Base-by-base conservation (phyloP, 169 alveolate genomes). In the Eimeria brunetti region DNA sequence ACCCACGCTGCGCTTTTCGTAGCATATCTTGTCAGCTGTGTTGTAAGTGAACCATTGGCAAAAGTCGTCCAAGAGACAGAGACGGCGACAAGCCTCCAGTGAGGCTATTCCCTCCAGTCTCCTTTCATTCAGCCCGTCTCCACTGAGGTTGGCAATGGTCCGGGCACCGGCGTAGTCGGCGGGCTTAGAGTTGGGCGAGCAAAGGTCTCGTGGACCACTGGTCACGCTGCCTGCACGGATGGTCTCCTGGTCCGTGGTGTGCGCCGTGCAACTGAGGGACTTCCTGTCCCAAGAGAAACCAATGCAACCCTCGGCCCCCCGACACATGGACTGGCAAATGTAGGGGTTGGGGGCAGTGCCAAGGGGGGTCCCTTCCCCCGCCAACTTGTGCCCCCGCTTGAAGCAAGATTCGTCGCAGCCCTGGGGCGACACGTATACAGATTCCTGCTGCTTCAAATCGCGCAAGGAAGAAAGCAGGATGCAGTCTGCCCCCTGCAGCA, bases 291-390 rank as follows among this genome's bases (percentile, higher is more conserved):
- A 83, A 12, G 90, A 41, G 51, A 83, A 83, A 4, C 67, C 90
- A 18, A 38, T 18, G 76, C 90, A 83, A 30, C 56, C 60, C 18
- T 12, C 5, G 6, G 33, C 53, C 18, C 30, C 90, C 56, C 30
- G 53, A 30, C 90, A 83, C 90, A 83, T 83, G 9, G 90, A 33
- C 53, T 83, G 90, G 76, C 90, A 83, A 8, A 83, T 33, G n/a
- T 83, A 36, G 14, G 90, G 58, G 53, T 51, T 83, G 16, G 71
- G 71, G 44, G 75, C 56, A 7, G 3, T 53, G 9, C 90, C 90
- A 2, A 83, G 76, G 38, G 75, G 30, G 1, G 27, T 11, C 11
- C 51, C 90, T 30, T 33, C 75, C 3, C 75, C 51, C 6, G n/a
- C 38, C 22, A n/a, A 27, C 6, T 36, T 8, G 5, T 53, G 51